Evolutionary conservation across 192 early-diverging fungal species (phyloP).

Genomic region (Lobosporangium transversale): DNA sequence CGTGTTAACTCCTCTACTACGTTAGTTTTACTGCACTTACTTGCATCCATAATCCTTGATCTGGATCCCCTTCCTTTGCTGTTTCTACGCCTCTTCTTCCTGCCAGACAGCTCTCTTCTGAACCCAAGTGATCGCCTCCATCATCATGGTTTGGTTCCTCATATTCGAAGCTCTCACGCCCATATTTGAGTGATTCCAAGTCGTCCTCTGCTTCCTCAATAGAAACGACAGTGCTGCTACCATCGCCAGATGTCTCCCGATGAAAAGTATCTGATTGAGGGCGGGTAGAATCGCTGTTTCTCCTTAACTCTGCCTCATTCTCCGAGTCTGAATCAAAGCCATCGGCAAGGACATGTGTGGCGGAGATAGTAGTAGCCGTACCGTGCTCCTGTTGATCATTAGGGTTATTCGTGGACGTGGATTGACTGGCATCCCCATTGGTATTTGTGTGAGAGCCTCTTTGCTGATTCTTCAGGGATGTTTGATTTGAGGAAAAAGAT

Average conservation of each 20-base stretch:
- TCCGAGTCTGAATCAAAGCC: conserved; percentile 10
- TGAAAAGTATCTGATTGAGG: background rate
- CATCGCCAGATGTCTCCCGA: conserved; percentile 18
- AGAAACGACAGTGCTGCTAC: conserved; percentile 25
- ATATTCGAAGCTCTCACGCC: conserved; percentile 34
- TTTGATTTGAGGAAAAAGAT: conserved; percentile 3
- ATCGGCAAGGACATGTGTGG: conserved; percentile 7
- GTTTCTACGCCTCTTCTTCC: background rate
- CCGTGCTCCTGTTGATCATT: too few species aligned
- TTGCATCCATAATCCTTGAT: conserved; percentile 44
- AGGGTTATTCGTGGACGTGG: too few species aligned
- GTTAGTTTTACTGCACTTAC: too few species aligned
- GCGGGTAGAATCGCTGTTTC: too few species aligned
- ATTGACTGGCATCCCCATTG: too few species aligned
- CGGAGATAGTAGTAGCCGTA: background rate
- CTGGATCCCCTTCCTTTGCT: conserved; percentile 7
- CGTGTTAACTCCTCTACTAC: background rate
- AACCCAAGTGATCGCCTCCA: background rate
- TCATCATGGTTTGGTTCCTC: conserved; percentile 18
- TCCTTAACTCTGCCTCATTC: too few species aligned
- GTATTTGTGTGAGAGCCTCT: too few species aligned
- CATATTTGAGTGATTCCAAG: conserved; percentile 16
- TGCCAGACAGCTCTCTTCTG: background rate
- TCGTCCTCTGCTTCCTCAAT: conserved; percentile 18
- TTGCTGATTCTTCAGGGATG: too few species aligned